phyloP scores from a whole-genome alignment of 441 rosid genomes.

The Eruca vesicaria region DNA sequence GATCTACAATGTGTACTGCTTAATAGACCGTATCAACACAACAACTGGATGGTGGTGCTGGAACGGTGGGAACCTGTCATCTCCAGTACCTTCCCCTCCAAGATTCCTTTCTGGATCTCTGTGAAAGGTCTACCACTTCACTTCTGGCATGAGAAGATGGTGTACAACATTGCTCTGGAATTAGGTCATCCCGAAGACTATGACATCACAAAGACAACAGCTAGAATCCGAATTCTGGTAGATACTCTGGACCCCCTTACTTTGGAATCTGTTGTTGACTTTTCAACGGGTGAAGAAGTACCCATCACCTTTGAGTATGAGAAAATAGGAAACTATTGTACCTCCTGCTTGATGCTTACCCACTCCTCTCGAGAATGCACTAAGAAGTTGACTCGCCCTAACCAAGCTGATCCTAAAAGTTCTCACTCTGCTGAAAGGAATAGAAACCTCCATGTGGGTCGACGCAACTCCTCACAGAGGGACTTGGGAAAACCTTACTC shows the following conservation, averaged over 20 bases:
- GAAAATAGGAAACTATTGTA: neutral
- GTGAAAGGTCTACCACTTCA: neutral
- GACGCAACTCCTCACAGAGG: too few species aligned
- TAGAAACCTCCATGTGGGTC: too few species aligned
- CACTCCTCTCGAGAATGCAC: neutral
- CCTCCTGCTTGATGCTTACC: neutral
- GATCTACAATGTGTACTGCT: neutral
- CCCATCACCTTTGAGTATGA: neutral
- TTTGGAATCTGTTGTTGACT: neutral
- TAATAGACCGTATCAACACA: neutral
- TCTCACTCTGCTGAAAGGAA: too few species aligned
- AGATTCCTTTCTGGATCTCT: neutral
- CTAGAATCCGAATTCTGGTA: neutral
- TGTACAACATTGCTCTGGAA: neutral
- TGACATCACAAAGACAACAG: neutral
- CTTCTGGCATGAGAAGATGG: neutral
- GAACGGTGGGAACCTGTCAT: neutral
- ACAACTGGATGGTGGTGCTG: neutral
- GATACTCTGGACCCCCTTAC: neutral
- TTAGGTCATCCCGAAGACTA: neutral
- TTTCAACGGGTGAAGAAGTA: neutral
- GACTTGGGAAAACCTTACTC: too few species aligned
- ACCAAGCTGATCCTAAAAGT: too few species aligned
- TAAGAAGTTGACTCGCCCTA: too few species aligned
- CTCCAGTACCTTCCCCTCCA: neutral